Base-by-base conservation (phyloP, 352 stramenopile genomes). In the Thalassiosira hispida region DNA sequence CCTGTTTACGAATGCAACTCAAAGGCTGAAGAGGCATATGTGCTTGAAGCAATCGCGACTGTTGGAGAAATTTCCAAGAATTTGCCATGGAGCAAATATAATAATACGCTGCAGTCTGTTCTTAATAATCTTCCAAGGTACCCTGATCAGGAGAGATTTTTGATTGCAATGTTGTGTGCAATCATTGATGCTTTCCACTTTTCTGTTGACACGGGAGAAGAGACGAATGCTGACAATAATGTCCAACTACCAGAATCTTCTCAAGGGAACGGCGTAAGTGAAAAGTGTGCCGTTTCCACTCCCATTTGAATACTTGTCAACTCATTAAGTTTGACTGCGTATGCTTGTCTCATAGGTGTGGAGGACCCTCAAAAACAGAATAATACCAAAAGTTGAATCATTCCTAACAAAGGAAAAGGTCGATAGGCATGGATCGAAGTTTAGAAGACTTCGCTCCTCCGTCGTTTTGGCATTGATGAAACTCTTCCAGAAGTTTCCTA, bases 151-250 rank as follows among this genome's bases (percentile, higher is more conserved):
- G 97, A 99, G 81, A 79, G 84, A 47, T 93, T 88, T 67, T 82
- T 94, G n/a, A 83, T 94, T 67, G 85, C 74, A 11, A 90, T 96
- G 3, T 93, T 99, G 60, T 99, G 97, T 77, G 79, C 93, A 2
- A 95, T 98, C 18, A 94, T 99, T 56, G 97, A 99, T 86, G 88
- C 95, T 61, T 99, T 99, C 80, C 96, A 98, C 85, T 99, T 98
- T 85, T 88, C 96, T 67, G 51, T 96, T 20, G 77, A 80, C 44
- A 76, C 44, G 3, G 66, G 57, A 49, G 38, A 52, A 22, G 65
- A 72, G 3, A 83, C 83, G 12, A 83, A 82, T 35, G 33, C 4
- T 16, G 27, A 9, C 18, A 18, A 42, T 38, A 31, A 53, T 64
- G 33, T 4, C 18, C 49, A 49, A 40, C 33, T 29, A 42, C 0